A percentile compares a stretch with the other conserved stretches of the same genome.
phyloP scores from a whole-genome alignment of 2,329 filamentous ascomycete species.

The Hypoxylon sp. region DNA sequence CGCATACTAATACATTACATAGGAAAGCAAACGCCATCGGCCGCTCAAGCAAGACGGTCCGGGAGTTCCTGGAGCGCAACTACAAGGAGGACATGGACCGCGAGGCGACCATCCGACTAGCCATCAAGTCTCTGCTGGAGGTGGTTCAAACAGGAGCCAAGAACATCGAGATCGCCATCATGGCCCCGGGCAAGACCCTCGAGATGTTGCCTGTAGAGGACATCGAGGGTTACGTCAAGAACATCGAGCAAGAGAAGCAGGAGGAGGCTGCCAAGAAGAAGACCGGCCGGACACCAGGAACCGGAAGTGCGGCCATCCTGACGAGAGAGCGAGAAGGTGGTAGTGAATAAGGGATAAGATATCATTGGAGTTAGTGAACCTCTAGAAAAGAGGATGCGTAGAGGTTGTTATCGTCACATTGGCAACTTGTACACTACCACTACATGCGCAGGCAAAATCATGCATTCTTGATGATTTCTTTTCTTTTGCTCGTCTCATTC shows the following conservation, averaged over 20 bases:
- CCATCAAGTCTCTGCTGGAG: slow-evolving; percentile 97
- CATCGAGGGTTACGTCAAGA: slow-evolving; percentile 98
- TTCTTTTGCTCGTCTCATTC: slow-evolving; percentile 9
- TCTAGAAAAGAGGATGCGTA: slow-evolving; percentile 20
- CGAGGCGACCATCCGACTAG: slow-evolving; percentile 93
- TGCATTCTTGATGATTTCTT: slow-evolving; percentile 16
- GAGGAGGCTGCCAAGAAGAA: slow-evolving; percentile 99
- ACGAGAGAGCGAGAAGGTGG: slow-evolving; percentile 65
- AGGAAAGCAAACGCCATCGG: slow-evolving; percentile 99
- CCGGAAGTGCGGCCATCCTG: slow-evolving; percentile 75
- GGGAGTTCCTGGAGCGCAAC: slow-evolving; percentile 98
- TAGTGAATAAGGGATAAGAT: slow-evolving; percentile 36
- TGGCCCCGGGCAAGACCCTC: slow-evolving; percentile 89
- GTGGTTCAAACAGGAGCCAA: slow-evolving; percentile 99
- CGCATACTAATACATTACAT: slow-evolving; percentile 26
- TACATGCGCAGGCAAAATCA: no score
- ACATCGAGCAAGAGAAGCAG: slow-evolving; percentile 98
- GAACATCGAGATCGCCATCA: slow-evolving; percentile 99
- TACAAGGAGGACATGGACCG: slow-evolving; percentile 98
- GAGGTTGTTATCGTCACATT: slow-evolving; percentile 14
- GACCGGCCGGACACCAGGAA: slow-evolving; percentile 76
- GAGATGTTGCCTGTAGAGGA: slow-evolving; percentile 96
- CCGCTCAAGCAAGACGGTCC: slow-evolving; percentile 97
- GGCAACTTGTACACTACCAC: slow-evolving; percentile 31
- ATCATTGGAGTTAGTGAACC: slow-evolving; percentile 15